Base-by-base conservation (phyloP, 1,284 basidiomycete species). In the Heterobasidion occidentale region DNA sequence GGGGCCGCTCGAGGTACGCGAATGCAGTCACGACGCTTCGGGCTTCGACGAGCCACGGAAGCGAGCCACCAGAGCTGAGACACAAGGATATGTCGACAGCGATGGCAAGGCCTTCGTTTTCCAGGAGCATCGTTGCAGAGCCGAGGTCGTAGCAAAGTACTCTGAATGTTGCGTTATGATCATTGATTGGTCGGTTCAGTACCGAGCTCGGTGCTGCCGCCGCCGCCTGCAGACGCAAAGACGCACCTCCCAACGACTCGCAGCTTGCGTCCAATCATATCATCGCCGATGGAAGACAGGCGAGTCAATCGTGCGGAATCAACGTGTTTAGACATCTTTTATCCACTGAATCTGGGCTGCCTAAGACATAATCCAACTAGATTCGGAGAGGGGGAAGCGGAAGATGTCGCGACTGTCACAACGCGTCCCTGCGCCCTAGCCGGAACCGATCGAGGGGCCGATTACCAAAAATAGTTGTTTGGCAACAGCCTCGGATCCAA, bases 241-340 rank as follows among this genome's bases (percentile, higher is more conserved):
- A 56, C 60, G 44, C 52, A 61, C 60, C 56, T 61, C 45, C 60
- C 60, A 38, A 56, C 56, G 34, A 61, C 57, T 36, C 60, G 60
- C 17, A 61, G 17, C 45, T 61, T 61, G 42, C 59, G 61, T 36
- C 57, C 57, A 46, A 61, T 56, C 42, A 61, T 52, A 27, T 54
- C 60, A 9, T 58, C 49, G 15, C 55, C 6, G 50, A 61, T 54
- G 27, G 52, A 53, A 11, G 59, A 56, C 8, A 61, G 47, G 38
- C 52, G 54, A 34, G 57, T 56, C 34, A 57, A 60, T 46, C 51
- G 54, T 36, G 60, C 60, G 53, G 60, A 53, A 57, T 61, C 60
- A 15, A 48, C 53, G 53, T 57, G 54, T 6, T 53, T 54, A 15
- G 60, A 60, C 60, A 61, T 61, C n/a, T n/a, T 1, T 27, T 27